Evolutionary conservation across 139 green algal genomes (phyloP).

Genomic region (Chlorella vulgaris): DNA sequence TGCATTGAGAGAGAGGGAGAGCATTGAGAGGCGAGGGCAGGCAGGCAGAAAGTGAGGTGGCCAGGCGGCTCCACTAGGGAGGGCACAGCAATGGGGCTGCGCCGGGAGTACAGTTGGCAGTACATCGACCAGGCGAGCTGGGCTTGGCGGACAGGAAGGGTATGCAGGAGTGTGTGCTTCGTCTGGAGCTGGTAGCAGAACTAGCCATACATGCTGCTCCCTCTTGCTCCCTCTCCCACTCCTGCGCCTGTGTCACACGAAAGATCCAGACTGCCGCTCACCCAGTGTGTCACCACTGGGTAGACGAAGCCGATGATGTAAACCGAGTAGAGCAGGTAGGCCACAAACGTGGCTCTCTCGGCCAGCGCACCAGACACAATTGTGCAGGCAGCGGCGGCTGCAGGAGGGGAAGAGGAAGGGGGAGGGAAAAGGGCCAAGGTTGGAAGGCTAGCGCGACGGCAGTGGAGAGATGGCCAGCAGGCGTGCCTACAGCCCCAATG

Average conservation of each 20-base stretch:
- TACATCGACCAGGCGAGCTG: too few relatives aligned
- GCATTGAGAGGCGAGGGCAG: neutral
- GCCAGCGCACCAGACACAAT: slow-evolving; percentile 29
- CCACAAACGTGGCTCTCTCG: slow-evolving; percentile 17
- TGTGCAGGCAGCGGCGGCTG: slow-evolving; percentile 19
- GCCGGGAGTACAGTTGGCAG: too few relatives aligned
- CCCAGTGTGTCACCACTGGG: slow-evolving; percentile 53
- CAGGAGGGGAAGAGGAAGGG: neutral
- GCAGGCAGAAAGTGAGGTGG: neutral
- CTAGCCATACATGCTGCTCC: too few relatives aligned
- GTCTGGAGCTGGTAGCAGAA: too few relatives aligned
- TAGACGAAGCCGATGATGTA: slow-evolving; percentile 76
- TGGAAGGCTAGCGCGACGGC: neutral
- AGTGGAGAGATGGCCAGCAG: neutral
- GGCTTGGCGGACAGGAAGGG: too few relatives aligned
- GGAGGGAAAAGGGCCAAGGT: neutral
- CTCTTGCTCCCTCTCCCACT: neutral
- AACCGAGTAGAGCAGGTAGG: slow-evolving; percentile 26
- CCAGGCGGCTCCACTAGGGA: too few relatives aligned
- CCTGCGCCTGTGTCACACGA: neutral
- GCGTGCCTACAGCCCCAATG: too few relatives aligned
- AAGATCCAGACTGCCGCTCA: neutral
- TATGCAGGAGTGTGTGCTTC: too few relatives aligned
- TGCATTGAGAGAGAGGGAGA: slow-evolving; percentile 16
- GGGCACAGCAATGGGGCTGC: too few relatives aligned